A percentile compares a stretch with the other conserved stretches of the same genome.
These are phyloP conservation scores for Hyphopichia buzzinii DNA, from an alignment of 1,139 yeast genomes.

Conservation along the genomic window DNA sequence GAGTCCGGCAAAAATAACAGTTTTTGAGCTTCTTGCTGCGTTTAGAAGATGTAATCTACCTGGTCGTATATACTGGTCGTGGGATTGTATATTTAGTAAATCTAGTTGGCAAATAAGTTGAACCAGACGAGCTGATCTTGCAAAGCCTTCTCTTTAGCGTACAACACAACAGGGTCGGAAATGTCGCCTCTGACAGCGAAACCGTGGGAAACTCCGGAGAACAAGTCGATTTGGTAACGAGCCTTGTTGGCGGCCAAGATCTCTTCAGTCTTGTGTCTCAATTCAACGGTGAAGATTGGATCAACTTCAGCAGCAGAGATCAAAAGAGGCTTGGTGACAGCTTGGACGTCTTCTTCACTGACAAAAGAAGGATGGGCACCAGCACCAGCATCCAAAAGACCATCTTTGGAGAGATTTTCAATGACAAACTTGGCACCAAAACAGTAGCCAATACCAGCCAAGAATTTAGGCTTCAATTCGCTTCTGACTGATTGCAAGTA, in stretches of 20 bases:
- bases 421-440: conserved; percentile 75
- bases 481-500: conserved; percentile 44
- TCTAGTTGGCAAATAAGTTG: too few species aligned
- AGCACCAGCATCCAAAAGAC: conserved; percentile 60
- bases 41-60: too few species aligned
- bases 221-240: conserved; percentile 58
- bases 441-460: conserved; percentile 76
- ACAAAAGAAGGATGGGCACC: conserved; percentile 81
- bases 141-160: conserved; percentile 70
- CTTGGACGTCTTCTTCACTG: conserved; percentile 58
- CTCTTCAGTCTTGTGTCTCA: conserved; percentile 59
- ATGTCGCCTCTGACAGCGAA: conserved; percentile 76
- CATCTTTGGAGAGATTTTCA: conserved; percentile 48
- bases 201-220: conserved; percentile 68
- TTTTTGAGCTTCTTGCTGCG: too few species aligned
- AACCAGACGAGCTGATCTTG: conserved; percentile 49
- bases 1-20: too few species aligned
- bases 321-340: conserved; percentile 56
- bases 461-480: conserved; percentile 47
- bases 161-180: conserved; percentile 48
- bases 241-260: conserved; percentile 46
- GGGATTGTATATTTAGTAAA: neutral
- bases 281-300: conserved; percentile 55
- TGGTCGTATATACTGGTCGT: neutral
- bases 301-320: conserved; percentile 77